phyloP scores from a whole-genome alignment of 768 basidiomycete genomes.

The Suillus placidus region DNA sequence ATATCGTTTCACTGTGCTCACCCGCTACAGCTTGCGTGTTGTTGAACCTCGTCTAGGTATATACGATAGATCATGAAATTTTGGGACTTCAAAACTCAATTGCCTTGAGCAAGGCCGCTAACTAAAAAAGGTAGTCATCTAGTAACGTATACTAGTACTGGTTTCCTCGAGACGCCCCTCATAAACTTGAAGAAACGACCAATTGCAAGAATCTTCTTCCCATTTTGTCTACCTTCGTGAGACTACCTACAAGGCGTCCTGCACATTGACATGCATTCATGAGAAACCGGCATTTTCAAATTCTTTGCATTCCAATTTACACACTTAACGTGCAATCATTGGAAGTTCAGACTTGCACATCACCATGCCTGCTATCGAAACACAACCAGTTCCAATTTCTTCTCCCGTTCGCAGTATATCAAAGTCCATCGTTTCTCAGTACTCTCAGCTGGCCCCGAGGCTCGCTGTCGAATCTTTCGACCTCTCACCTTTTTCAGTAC shows the following conservation, averaged over 20 bases:
- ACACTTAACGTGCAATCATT: neutral
- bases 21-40: neutral
- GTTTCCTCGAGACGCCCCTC: neutral
- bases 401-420: slow-evolving; percentile 1
- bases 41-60: neutral
- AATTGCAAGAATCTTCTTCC: neutral
- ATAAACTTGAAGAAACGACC: neutral
- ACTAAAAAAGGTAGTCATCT: neutral
- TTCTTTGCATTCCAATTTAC: neutral
- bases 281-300: neutral
- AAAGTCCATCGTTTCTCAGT: neutral
- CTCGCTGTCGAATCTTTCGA: slow-evolving; percentile 22
- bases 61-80: neutral
- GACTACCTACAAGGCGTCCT: neutral
- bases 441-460: neutral
- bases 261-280: neutral
- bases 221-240: neutral
- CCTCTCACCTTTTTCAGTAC: slow-evolving; percentile 31
- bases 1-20: neutral
- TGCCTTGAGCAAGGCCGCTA: neutral
- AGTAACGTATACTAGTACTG: neutral
- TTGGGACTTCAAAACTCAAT: neutral
- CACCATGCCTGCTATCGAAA: neutral
- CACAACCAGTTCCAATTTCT: neutral
- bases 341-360: neutral